Evolutionary conservation across 225 moss, liverwort and hornwort species (phyloP), one percentile per base, ranked within the genome.

Genomic region (Pseudisothecium myosuroides): DNA sequence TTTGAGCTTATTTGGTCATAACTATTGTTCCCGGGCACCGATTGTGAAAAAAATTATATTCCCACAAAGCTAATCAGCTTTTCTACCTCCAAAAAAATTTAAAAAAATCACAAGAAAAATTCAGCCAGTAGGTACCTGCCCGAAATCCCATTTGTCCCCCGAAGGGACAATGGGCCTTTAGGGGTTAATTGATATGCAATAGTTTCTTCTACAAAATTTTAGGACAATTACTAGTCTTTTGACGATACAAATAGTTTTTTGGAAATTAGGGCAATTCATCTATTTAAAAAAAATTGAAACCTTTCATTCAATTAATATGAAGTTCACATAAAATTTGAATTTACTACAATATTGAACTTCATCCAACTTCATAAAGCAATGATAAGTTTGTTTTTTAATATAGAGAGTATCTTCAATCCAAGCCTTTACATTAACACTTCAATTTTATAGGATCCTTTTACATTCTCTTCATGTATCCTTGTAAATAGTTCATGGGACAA

Each of bases 391-490:
- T 73, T 28, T 17, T 43, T 73, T 73, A 3, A 14, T 69, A 1
- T 26, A 45, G 5, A 45, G 5, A 43, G 11, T 73, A 73, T 28
- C 5, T 72, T 43, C 17, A 28, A 28, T 0, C 0, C 17, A 45
- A 45, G 28, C 9, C 3, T 43, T 15, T 45, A 45, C 10, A 28
- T 72, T 10, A 45, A 72, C 1, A 28, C 15, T 41, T 9, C 8
- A 22, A 72, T 73, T 73, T 29, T 2, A 73, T 45, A 45, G 1
- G 2, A 74, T 45, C 12, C 1, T 47, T 19, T 18, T 11, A 47
- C 11, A 74, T 31, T 31, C 0, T 17, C 10, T 17, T 28, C 17
- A 1, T 17, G 0, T 10, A 6, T 17, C 7, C 10, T 1, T 3
- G 1, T 17, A 45, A 10, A 17, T 28, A 73, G 6, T 45, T 31